phyloP scores from a whole-genome alignment of 805 yeast genomes.

The Lipomyces yamadae region DNA sequence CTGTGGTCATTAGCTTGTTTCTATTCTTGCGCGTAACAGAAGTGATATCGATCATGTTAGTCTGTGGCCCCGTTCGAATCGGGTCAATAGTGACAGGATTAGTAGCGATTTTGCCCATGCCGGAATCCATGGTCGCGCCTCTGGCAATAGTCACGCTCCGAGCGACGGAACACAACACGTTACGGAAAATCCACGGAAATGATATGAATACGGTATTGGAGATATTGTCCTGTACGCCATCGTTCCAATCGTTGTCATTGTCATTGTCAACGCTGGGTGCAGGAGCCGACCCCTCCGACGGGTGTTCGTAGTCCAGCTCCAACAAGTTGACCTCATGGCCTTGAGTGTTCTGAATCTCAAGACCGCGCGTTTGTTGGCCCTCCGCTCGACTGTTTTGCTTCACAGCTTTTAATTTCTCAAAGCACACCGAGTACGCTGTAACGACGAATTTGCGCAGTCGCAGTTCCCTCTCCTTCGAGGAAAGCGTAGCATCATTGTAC shows the following conservation, averaged over 20 bases:
- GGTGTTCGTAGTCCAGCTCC: not conserved
- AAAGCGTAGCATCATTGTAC: not conserved
- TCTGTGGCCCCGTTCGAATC: not conserved
- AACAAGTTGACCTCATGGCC: not conserved
- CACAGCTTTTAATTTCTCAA: not conserved
- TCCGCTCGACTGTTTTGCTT: not conserved
- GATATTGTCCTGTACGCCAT: not conserved
- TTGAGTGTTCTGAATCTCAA: not conserved
- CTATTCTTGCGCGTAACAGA: conserved; percentile 3
- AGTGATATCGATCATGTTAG: conserved; percentile 1
- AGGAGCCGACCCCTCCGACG: not conserved
- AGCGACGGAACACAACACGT: not conserved
- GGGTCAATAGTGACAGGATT: not conserved
- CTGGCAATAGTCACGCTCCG: not conserved
- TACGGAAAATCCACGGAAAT: conserved; percentile 9
- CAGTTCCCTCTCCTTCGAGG: not conserved
- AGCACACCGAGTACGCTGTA: not conserved
- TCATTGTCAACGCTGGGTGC: not conserved
- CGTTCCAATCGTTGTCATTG: not conserved
- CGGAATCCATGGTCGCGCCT: not conserved
- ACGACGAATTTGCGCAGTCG: not conserved
- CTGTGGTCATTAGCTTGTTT: conserved; percentile 5
- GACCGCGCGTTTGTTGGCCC: not conserved
- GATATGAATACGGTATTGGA: conserved; percentile 1
- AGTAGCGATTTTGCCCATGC: not conserved